Conservation (phyloP, 2,329 filamentous ascomycete genomes). For the Aureobasidium musti region DNA sequence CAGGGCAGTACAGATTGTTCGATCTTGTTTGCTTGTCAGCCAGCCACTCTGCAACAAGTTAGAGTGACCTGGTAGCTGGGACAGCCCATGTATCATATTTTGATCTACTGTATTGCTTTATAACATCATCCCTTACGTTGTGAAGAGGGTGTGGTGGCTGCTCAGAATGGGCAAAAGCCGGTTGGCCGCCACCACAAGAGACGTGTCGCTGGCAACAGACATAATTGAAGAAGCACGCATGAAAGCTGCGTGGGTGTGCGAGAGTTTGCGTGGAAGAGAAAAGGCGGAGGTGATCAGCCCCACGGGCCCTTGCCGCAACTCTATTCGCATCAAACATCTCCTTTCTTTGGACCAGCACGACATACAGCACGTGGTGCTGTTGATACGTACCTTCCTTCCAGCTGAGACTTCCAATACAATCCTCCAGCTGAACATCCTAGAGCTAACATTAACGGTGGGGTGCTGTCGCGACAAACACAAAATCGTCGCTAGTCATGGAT, state of each 20-base stretch:
- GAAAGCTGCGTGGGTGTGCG: neutral
- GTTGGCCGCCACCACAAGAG: neutral
- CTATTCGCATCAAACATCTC: slow-evolving; percentile 20
- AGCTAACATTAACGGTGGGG: neutral
- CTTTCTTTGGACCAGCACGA: slow-evolving; percentile 10
- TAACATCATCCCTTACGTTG: slow-evolving; percentile 15
- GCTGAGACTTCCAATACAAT: neutral
- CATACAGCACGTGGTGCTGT: slow-evolving; percentile 4
- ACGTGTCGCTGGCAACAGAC: slow-evolving; percentile 10
- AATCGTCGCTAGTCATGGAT: slow-evolving; percentile 39
- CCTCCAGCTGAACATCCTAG: neutral
- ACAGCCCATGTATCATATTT: slow-evolving; percentile 7
- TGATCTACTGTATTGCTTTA: slow-evolving; percentile 17
- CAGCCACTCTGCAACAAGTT: slow-evolving; percentile 23
- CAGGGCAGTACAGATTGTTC: slow-evolving; percentile 19
- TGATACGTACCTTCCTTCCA: neutral
- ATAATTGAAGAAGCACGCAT: neutral
- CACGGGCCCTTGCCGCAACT: slow-evolving; percentile 15
- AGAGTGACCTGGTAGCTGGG: slow-evolving; percentile 17
- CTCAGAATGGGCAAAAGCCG: neutral
- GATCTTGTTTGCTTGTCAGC: slow-evolving; percentile 26
- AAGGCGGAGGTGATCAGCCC: neutral
- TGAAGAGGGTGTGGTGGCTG: neutral
- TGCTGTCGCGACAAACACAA: slow-evolving; percentile 1
- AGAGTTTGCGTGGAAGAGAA: slow-evolving; percentile 1